Percentiles rank a stretch among this genome's conserved stretches.
Conservation (phyloP, 352 stramenopile species). For the Pythium dissotocum region DNA sequence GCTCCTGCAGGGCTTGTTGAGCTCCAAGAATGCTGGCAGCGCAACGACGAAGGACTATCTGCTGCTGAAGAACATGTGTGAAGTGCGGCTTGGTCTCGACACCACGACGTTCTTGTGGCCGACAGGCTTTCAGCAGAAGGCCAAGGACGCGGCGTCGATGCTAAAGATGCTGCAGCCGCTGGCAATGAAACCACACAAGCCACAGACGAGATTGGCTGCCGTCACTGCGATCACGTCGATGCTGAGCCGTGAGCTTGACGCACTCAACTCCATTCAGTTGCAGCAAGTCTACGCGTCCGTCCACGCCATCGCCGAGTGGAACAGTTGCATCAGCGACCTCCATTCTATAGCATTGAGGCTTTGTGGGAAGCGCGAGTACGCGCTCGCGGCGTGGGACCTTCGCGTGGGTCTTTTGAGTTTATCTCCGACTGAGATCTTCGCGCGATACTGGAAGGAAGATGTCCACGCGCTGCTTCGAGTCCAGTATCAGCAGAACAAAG, state of each 20-base stretch:
- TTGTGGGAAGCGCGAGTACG: conserved; percentile 46
- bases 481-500: conserved; percentile 74
- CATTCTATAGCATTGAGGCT: conserved; percentile 53
- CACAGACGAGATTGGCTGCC: conserved; percentile 39
- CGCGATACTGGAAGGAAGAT: conserved; percentile 75
- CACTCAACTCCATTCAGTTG: conserved; percentile 26
- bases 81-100: conserved; percentile 41
- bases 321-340: conserved; percentile 54
- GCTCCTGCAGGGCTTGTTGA: conserved; percentile 24
- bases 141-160: conserved; percentile 44
- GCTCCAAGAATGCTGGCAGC: conserved; percentile 9
- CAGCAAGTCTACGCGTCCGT: conserved; percentile 26
- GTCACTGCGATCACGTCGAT: conserved; percentile 44
- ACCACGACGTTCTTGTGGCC: conserved; percentile 20
- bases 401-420: conserved; percentile 50
- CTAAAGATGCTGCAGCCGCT: conserved; percentile 50
- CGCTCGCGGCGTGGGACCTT: conserved; percentile 47
- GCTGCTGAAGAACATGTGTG: conserved; percentile 40
- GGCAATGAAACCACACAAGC: conserved; percentile 54
- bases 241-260: conserved; percentile 42
- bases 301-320: conserved; percentile 56
- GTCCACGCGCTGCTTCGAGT: conserved; percentile 49
- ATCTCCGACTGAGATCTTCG: conserved; percentile 62
- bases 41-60: conserved; percentile 33
- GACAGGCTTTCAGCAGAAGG: conserved; percentile 16